Evolutionary conservation across 2,329 filamentous ascomycete genomes (phyloP).

Genomic region (Tolypocladium inflatum): DNA sequence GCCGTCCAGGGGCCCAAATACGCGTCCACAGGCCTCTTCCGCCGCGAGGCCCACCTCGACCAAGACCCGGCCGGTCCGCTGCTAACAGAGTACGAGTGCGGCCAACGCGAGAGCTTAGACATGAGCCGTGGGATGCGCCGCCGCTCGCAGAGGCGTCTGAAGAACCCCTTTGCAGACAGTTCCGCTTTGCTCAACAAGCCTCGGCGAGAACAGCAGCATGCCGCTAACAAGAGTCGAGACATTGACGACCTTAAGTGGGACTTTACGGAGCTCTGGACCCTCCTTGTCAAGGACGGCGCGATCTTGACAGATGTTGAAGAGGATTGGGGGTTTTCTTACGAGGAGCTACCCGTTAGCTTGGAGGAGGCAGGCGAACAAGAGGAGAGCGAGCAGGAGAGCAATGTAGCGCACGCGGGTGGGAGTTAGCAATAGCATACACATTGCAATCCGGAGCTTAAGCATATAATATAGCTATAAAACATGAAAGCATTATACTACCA

Average conservation of each 20-base stretch:
- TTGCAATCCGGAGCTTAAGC: neutral
- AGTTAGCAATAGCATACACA: neutral
- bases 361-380: neutral
- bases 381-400: neutral
- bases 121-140: constrained; percentile 13
- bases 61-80: constrained; percentile 33
- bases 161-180: constrained; percentile 6
- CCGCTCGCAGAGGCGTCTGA: constrained; percentile 17
- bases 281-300: constrained; percentile 15
- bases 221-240: constrained; percentile 16
- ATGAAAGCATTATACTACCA: neutral
- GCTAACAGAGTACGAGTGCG: constrained; percentile 29
- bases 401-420: neutral
- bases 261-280: constrained; percentile 9
- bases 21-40: constrained; percentile 32
- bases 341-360: constrained; percentile 13
- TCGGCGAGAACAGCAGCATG: constrained; percentile 8
- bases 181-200: neutral
- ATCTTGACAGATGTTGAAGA: constrained; percentile 18
- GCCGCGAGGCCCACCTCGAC: constrained; percentile 37
- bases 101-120: constrained; percentile 32
- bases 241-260: constrained; percentile 13
- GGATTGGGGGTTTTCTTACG: constrained; percentile 24
- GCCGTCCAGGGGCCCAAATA: constrained; percentile 48
- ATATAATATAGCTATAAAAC: neutral